Percentiles rank a stretch among this genome's conserved stretches.
phyloP scores from a whole-genome alignment of 2,329 filamentous ascomycete genomes.

The Claviceps sp. region DNA sequence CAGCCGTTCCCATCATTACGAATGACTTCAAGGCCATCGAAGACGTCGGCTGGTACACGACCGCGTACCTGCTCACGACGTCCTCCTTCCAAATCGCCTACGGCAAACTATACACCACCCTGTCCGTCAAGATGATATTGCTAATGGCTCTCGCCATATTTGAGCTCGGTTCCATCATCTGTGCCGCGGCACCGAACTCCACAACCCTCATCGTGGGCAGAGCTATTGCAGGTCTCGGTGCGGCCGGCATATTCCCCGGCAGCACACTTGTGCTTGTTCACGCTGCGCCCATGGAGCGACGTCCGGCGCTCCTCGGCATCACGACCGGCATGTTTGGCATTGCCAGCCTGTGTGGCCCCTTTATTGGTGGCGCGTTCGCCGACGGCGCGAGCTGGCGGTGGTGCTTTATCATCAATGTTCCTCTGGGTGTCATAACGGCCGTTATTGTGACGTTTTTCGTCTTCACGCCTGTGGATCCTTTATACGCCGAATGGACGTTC shows the following conservation, averaged over 20 bases:
- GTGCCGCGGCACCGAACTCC: slow-evolving; percentile 26
- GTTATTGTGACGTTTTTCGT: slow-evolving; percentile 19
- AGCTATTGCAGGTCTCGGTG: slow-evolving; percentile 29
- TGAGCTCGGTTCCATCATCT: slow-evolving; percentile 40
- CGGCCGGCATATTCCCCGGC: slow-evolving; percentile 30
- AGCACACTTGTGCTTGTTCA: slow-evolving; percentile 31
- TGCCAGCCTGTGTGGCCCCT: not conserved
- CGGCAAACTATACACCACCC: not conserved
- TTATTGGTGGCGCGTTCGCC: slow-evolving; percentile 7
- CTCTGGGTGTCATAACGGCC: slow-evolving; percentile 11
- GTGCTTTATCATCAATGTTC: slow-evolving; percentile 19
- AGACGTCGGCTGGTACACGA: not conserved
- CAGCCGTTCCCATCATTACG: not conserved
- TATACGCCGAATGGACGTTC: not conserved
- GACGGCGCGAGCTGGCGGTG: slow-evolving; percentile 15
- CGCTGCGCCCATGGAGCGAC: slow-evolving; percentile 12
- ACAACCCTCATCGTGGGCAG: slow-evolving; percentile 31
- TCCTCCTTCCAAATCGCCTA: not conserved
- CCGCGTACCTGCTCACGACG: not conserved
- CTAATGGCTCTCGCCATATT: slow-evolving; percentile 34
- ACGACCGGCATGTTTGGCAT: not conserved
- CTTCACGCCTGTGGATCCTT: slow-evolving; percentile 13
- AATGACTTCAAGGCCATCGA: not conserved
- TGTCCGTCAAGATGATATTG: slow-evolving; percentile 16
- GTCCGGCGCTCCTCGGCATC: not conserved